Evolutionary conservation across 257 asterid species (phyloP), one percentile per base, ranked within the genome.

Genomic region (Penstemon newberryi): DNA sequence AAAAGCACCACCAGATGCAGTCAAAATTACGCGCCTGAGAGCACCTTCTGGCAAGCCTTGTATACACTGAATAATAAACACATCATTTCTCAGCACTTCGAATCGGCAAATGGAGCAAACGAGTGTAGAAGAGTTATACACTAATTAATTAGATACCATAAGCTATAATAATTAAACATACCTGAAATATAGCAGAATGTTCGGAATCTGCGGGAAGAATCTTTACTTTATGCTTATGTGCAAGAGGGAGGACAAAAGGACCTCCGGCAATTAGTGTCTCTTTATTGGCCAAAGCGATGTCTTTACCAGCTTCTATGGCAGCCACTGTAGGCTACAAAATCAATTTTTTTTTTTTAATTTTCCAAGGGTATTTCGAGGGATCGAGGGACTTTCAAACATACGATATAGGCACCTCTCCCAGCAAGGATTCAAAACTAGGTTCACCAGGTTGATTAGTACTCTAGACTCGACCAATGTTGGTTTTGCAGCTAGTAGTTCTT

Each of bases 151-250:
- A 19, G 42, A 41, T 45, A 44, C 8, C 37, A 54, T 10, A 54
- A 67, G 46, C 62, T 38, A 37, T 43, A 11, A 64, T 8, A 58
- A 65, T 18, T 25, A 25, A 55, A 18, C 13, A 53, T 61, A 94
- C 97, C 96, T 94, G 99, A 84, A 94, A 94, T 81, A 91, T 94
- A 59, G 97, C 99, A 56, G 99, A 94, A 80, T 94, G 99, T 66
- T 94, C 99, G 0, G 97, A 94, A 86, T 94, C 99, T 10, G 99
- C 97, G 33, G 99, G 99, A 70, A 94, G 96, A 84, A 94, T 94
- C 87, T 91, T 94, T 70, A 94, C 97, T 0, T 94, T 87, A 67
- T 91, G 99, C 85, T 94, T 91, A 51, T 77, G 88, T 4, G 99
- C 99, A 77, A 94, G 97, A 67, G 99, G 97, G 72, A 94, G 97